phyloP scores from a whole-genome alignment of 2,329 filamentous ascomycete genomes.

The Colletotrichum incanum region DNA sequence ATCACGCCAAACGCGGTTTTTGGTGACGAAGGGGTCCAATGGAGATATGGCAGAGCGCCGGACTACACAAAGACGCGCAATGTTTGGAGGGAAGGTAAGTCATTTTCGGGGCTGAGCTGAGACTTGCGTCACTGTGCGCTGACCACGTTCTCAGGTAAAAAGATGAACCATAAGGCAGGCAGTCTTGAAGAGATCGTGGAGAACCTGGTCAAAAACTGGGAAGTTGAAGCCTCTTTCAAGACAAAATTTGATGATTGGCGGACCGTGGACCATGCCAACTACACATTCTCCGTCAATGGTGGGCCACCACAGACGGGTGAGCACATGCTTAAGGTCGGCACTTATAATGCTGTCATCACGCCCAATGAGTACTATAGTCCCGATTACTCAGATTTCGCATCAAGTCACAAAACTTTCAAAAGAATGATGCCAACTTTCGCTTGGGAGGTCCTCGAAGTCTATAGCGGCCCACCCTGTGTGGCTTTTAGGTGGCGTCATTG shows the following conservation, averaged over 20 bases:
- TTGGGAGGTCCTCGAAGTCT: slow-evolving; percentile 80
- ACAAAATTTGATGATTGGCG: slow-evolving; percentile 74
- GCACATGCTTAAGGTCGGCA: slow-evolving; percentile 78
- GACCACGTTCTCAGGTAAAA: slow-evolving; percentile 64
- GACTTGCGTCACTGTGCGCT: background rate
- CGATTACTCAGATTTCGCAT: slow-evolving; percentile 72
- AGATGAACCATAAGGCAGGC: slow-evolving; percentile 67
- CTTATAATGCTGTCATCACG: slow-evolving; percentile 78
- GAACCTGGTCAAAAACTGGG: slow-evolving; percentile 82
- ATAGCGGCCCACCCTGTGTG: slow-evolving; percentile 74
- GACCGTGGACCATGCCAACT: slow-evolving; percentile 72
- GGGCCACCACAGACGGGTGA: slow-evolving; percentile 69
- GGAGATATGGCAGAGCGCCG: slow-evolving; percentile 53
- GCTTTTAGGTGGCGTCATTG: slow-evolving; percentile 79
- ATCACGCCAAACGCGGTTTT: slow-evolving; percentile 38
- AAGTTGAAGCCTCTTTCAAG: slow-evolving; percentile 80
- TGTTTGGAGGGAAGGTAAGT: slow-evolving; percentile 72
- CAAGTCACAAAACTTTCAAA: slow-evolving; percentile 80
- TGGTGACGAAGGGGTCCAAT: slow-evolving; percentile 31
- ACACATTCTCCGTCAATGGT: slow-evolving; percentile 77
- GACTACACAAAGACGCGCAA: slow-evolving; percentile 77
- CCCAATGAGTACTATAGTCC: slow-evolving; percentile 77
- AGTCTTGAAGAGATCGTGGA: slow-evolving; percentile 75
- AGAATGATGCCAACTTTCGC: slow-evolving; percentile 82
- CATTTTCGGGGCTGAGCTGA: background rate